Evolutionary conservation across 371 early-diverging fungal species (phyloP).

Genomic region (Chytridiales sp.): DNA sequence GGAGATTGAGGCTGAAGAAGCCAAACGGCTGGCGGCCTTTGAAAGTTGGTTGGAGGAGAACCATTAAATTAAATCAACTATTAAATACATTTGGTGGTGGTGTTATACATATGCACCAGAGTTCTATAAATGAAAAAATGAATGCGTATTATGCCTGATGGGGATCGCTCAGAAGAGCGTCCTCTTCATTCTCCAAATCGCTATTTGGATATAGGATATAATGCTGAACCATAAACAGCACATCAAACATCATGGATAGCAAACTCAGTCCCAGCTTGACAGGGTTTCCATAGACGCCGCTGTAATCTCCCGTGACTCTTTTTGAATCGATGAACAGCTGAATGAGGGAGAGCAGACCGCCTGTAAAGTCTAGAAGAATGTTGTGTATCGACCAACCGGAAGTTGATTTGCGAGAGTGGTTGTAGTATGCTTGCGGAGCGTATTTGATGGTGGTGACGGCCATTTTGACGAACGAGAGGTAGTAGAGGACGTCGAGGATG

Average conservation of each 20-base stretch:
- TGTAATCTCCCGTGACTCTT: conserved; percentile 60
- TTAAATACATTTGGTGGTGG: not conserved
- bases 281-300: conserved; percentile 45
- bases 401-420: conserved; percentile 76
- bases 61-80: conserved; percentile 15
- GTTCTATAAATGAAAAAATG: too few species aligned
- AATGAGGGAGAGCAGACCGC: conserved; percentile 75
- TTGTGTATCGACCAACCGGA: conserved; percentile 92
- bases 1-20: conserved; percentile 64
- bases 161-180: not conserved
- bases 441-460: conserved; percentile 80
- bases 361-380: conserved; percentile 86
- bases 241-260: conserved; percentile 72
- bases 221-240: conserved; percentile 84
- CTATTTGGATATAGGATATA: conserved; percentile 42
- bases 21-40: conserved; percentile 72
- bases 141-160: not conserved
- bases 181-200: not conserved
- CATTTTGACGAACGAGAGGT: conserved; percentile 79
- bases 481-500: conserved; percentile 71
- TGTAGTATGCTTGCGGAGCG: conserved; percentile 82
- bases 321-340: conserved; percentile 81
- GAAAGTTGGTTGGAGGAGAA: conserved; percentile 76
- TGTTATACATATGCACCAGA: too few species aligned
- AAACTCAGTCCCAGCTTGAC: conserved; percentile 77